Evolutionary conservation across 805 yeast genomes (phyloP).

Genomic region (Candida incommunis): DNA sequence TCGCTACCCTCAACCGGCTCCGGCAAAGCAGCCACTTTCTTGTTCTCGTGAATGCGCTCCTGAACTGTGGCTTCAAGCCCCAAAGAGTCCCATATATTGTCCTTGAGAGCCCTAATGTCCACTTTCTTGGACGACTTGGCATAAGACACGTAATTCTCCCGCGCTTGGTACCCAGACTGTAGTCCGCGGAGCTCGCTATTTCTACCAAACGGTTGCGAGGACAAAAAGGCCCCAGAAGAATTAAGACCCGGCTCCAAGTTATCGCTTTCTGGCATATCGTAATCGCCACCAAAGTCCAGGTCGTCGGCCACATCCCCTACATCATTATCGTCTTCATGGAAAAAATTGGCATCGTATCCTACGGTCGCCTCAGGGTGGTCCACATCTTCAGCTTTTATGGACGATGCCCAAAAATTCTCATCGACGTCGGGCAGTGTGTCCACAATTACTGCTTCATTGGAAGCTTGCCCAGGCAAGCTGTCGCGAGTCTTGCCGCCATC

Average conservation of each 20-base stretch:
- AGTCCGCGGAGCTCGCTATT: not conserved
- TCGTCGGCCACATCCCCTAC: conserved; percentile 27
- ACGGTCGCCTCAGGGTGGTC: conserved; percentile 17
- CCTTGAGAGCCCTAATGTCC: conserved; percentile 58
- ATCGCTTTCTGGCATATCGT: not conserved
- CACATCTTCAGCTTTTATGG: conserved; percentile 21
- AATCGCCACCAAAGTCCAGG: conserved; percentile 5
- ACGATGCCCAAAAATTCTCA: conserved; percentile 61
- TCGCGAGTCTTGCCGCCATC: not conserved
- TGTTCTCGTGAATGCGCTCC: not conserved
- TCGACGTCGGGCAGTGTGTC: conserved; percentile 28
- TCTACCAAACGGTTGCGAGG: not conserved
- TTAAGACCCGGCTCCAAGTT: not conserved
- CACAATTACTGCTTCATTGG: not conserved
- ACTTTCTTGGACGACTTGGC: conserved; percentile 68
- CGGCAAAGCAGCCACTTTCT: not conserved
- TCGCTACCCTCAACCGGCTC: conserved; percentile 1
- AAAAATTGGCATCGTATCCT: conserved; percentile 14
- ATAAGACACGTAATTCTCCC: conserved; percentile 30
- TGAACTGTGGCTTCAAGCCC: conserved; percentile 3
- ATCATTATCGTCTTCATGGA: conserved; percentile 26
- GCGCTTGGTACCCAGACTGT: not conserved
- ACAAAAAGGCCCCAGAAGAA: not conserved
- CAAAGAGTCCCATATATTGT: conserved; percentile 53
- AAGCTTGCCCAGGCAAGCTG: not conserved